These are phyloP conservation scores for Eleusine coracana DNA, from an alignment of 176 grass and related monocot species.

Conservation along the genomic window DNA sequence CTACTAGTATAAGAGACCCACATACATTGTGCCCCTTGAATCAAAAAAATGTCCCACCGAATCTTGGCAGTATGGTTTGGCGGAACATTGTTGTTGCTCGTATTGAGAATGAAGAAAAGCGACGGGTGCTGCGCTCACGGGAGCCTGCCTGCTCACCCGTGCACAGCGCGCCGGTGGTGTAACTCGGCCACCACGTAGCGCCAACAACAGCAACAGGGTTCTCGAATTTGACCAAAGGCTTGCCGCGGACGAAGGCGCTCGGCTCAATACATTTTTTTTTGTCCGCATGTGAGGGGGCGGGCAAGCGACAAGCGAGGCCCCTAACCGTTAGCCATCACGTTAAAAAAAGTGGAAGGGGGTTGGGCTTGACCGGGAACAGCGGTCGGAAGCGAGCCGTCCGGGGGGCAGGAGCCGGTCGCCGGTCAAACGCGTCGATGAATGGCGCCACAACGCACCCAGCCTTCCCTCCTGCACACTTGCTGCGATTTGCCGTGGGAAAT, in stretches of 20 bases:
- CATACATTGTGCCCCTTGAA: too few relatives aligned
- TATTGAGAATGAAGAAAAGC: background rate
- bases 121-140: background rate
- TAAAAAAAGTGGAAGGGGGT: background rate
- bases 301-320: background rate
- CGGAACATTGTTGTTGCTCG: too few relatives aligned
- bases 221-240: too few relatives aligned
- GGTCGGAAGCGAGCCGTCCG: background rate
- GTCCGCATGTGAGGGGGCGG: background rate
- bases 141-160: background rate
- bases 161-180: background rate
- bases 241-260: too few relatives aligned
- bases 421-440: background rate
- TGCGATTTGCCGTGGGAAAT: too few relatives aligned
- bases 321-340: background rate
- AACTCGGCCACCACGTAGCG: background rate
- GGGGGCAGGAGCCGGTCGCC: background rate
- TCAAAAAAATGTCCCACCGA: too few relatives aligned
- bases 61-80: too few relatives aligned
- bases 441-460: background rate
- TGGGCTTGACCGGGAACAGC: background rate
- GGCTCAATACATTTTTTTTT: too few relatives aligned
- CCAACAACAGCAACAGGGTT: too few relatives aligned
- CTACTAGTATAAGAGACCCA: too few relatives aligned
- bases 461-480: too few relatives aligned